These are phyloP conservation scores for Cochlearia excelsa DNA, from an alignment of 345 rosid genomes.

Conservation along the genomic window DNA sequence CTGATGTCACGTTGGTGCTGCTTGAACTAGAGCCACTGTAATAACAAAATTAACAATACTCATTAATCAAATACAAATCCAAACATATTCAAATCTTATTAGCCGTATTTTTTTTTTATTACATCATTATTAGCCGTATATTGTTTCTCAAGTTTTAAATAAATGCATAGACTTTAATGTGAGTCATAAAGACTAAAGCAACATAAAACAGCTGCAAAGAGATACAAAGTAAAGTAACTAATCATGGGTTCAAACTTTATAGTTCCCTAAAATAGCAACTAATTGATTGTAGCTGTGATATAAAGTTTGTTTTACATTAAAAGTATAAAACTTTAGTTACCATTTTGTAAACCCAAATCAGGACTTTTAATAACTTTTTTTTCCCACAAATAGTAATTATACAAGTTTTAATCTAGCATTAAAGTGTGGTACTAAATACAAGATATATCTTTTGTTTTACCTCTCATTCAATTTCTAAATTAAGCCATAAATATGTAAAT, in stretches of 20 bases:
- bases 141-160: not conserved
- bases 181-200: conserved; percentile 6
- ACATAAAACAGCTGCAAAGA: not conserved
- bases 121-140: no score
- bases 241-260: conserved; percentile 17
- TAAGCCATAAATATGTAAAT: not conserved
- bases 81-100: no score
- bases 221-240: not conserved
- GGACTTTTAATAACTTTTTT: conserved; percentile 5
- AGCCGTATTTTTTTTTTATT: no score
- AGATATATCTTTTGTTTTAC: conserved; percentile 4
- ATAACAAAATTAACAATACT: no score
- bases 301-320: conserved; percentile 7
- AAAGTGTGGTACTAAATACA: not conserved
- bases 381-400: conserved; percentile 12
- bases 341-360: conserved; percentile 17
- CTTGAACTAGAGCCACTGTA: conserved; percentile 16
- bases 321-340: not conserved
- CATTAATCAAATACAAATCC: no score
- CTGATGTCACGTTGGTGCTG: conserved; percentile 31
- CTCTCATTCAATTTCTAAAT: conserved; percentile 1
- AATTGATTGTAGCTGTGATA: conserved; percentile 12
- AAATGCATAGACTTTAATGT: not conserved
- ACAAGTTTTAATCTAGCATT: conserved; percentile 6
- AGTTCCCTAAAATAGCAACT: not conserved